Evolutionary conservation across 805 yeast species (phyloP), one percentile per base, ranked within the genome.

Genomic region (Starmera dryadoides): DNA sequence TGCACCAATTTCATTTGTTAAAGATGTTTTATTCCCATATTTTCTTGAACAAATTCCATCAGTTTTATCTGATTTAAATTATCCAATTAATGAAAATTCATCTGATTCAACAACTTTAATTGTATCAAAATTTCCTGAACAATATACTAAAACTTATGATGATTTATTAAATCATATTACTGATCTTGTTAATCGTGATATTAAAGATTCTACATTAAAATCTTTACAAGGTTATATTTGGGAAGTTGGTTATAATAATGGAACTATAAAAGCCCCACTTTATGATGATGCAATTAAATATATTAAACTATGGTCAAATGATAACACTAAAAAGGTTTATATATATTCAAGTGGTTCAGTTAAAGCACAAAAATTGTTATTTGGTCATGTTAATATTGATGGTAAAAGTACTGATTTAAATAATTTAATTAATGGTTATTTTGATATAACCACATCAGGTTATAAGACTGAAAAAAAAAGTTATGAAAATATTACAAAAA

Each of bases 291-390:
- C 93, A 1, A 68, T 85, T 34, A 61, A 62, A 0, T 71, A 74
- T 33, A 73, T 88, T 38, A 47, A 65, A 36, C 40, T 50, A 3
- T 73, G 79, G 75, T 42, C 50, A 1, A 20, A 42, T 4, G 45
- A 50, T 1, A 47, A 46, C 25, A 62, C 63, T 3, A n/a, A 25
- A n/a, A 25, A 25, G 12, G 63, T 86, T 0, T 84, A 70, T 53
- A 86, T 89, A 16, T 89, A 89, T 61, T 87, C 96, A 0, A 84
- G 95, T 21, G 98, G 98, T 1, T 81, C 93, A 33, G 77, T 89
- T 19, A 74, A 79, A 42, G 97, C 97, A 1, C 98, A 89, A 51
- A 82, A 80, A 50, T 63, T 89, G 43, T 61, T 89, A 41, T 86
- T 89, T 53, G 70, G 69, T 0, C 73, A 84, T 55, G 89, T 84